Evolutionary conservation across 2,329 filamentous ascomycete species (phyloP).

Genomic region (Atkinsonella hypoxylon): DNA sequence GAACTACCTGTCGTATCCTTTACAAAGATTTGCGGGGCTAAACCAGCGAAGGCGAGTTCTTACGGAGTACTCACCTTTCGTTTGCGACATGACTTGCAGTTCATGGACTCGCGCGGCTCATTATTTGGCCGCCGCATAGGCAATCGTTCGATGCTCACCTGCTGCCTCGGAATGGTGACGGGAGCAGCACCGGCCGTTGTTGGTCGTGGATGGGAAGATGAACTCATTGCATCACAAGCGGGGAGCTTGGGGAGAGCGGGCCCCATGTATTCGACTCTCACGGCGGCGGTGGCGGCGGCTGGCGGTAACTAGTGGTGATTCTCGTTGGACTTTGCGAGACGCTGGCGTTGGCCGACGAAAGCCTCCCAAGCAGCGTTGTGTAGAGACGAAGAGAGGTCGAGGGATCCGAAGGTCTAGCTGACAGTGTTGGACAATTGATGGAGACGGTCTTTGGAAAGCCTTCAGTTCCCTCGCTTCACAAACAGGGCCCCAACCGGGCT

Average conservation of each 20-base stretch:
- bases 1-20: background rate
- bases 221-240: slow-evolving; percentile 19
- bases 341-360: too few species aligned
- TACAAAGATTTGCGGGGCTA: background rate
- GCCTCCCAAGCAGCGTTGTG: too few species aligned
- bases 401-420: too few species aligned
- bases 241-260: background rate
- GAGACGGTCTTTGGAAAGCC: too few species aligned
- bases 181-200: slow-evolving; percentile 20
- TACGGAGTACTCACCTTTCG: slow-evolving; percentile 54
- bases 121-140: slow-evolving; percentile 58
- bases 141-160: slow-evolving; percentile 71
- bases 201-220: background rate
- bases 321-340: too few species aligned
- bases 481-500: too few species aligned
- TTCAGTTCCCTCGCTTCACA: too few species aligned
- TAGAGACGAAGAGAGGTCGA: too few species aligned
- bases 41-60: background rate
- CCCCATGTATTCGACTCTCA: background rate
- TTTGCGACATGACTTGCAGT: slow-evolving; percentile 89
- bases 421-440: too few species aligned
- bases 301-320: too few species aligned
- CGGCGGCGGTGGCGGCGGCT: too few species aligned
- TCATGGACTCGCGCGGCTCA: slow-evolving; percentile 83
- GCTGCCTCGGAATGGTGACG: slow-evolving; percentile 55